Evolutionary conservation across 1,284 basidiomycete species (phyloP).

Genomic region (Amylostereum chailletii): DNA sequence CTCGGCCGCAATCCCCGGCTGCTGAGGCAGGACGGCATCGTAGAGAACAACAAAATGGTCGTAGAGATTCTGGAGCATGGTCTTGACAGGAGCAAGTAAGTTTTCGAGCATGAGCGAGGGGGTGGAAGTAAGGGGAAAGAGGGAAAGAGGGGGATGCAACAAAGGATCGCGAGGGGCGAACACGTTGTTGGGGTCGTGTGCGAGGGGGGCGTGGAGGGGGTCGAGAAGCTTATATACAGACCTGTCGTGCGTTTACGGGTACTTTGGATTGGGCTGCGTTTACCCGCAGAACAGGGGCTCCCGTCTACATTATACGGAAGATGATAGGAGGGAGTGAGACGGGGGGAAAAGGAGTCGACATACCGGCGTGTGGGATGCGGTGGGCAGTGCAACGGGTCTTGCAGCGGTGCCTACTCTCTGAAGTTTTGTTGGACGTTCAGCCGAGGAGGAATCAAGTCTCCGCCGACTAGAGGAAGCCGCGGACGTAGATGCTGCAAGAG

Average conservation of each 20-base stretch:
- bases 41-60: constrained; percentile 66
- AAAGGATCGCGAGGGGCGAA: not conserved
- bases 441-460: constrained; percentile 15
- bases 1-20: constrained; percentile 56
- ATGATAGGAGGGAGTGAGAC: not conserved
- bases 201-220: not conserved
- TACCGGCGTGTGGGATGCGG: constrained; percentile 29
- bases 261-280: constrained; percentile 59
- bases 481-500: constrained; percentile 10
- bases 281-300: constrained; percentile 57
- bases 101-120: not conserved
- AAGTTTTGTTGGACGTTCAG: constrained; percentile 46
- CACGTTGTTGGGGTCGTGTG: constrained; percentile 11
- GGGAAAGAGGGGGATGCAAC: not conserved
- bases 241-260: constrained; percentile 64
- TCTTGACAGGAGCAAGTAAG: constrained; percentile 26
- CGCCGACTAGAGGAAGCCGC: constrained; percentile 3
- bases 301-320: constrained; percentile 31
- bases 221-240: constrained; percentile 19
- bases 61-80: constrained; percentile 64
- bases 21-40: constrained; percentile 34
- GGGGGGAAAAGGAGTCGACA: constrained; percentile 12
- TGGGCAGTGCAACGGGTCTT: constrained; percentile 32
- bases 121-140: constrained; percentile 1
- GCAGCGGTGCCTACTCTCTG: constrained; percentile 37